Evolutionary conservation across 768 basidiomycete genomes (phyloP).

Genomic region (Boletus eberwhitei): DNA sequence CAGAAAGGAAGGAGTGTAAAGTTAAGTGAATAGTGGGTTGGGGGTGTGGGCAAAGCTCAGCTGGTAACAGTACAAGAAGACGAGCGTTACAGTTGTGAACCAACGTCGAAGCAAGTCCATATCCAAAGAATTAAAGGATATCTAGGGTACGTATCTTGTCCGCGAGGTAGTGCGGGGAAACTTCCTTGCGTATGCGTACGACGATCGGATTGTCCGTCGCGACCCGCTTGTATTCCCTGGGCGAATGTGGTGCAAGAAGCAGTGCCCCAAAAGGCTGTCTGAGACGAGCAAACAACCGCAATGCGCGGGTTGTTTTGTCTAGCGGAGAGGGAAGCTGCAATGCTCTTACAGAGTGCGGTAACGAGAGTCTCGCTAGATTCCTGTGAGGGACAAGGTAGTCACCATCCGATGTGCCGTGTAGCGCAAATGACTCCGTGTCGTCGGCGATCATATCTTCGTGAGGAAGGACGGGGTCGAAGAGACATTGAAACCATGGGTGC

Average conservation of each 20-base stretch:
- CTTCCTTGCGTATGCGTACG: slow-evolving; percentile 9
- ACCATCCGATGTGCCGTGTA: not conserved
- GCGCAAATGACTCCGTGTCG: slow-evolving; percentile 2
- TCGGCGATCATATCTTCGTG: slow-evolving; percentile 19
- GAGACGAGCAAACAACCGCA: slow-evolving; percentile 12
- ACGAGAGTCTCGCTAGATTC: not conserved
- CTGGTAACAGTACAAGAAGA: not conserved
- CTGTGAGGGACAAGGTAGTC: not conserved
- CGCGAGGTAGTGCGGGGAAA: slow-evolving; percentile 1
- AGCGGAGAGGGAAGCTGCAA: slow-evolving; percentile 12
- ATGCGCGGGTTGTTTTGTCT: slow-evolving; percentile 12
- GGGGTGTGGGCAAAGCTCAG: not conserved
- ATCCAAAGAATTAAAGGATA: slow-evolving; percentile 3
- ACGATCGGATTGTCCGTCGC: slow-evolving; percentile 16
- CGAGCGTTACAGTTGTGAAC: not conserved
- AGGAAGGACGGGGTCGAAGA: slow-evolving; percentile 15
- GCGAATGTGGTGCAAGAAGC: slow-evolving; percentile 7
- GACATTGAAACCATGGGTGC: slow-evolving; percentile 17
- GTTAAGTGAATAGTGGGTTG: not conserved
- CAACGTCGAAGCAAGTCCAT: not conserved
- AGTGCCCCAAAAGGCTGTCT: slow-evolving; percentile 17
- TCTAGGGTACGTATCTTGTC: slow-evolving; percentile 17
- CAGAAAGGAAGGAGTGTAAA: not conserved
- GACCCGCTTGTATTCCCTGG: slow-evolving; percentile 16
- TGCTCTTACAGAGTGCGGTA: not conserved